Base-by-base conservation (phyloP, 768 basidiomycete species). In the Lactarius sp. region DNA sequence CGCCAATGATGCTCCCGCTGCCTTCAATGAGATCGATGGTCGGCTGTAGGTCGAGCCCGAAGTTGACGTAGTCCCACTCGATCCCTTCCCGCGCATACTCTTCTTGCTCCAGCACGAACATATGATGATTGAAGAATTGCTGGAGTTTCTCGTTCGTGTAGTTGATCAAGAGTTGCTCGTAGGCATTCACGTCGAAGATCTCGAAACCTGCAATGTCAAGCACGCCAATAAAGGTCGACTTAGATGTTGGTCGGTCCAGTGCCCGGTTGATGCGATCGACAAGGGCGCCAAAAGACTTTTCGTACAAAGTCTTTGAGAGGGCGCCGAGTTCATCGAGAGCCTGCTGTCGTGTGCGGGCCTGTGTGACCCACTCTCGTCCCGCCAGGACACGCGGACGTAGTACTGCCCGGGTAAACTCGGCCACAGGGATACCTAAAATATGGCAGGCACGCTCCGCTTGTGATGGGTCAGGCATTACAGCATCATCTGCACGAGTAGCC, bases 131-230 rank as follows among this genome's bases (percentile, higher is more conserved):
- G 83, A 94, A 94, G 75, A 92, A 93, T 74, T 98, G 96, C 73
- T 98, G 96, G 9, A 98, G 82, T 72, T 91, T 96, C 82, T 99
- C 97, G 78, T 99, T 99, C 50, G 96, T 98, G 71, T 92, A 96
- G 72, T 99, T 99, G 83, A 99, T 99, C 70, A 96, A 83, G 33
- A 99, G 83, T 74, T 99, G 97, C 71, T 99, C 97, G 74, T 98
- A 99, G 9, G 89, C 89, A 73, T 98, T 98, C 70, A 88, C 80
- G 59, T 91, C 90, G 77, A 92, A 92, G 65, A 99, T 99, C 75
- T 99, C 97, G 76, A 99, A 99, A 9, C 97, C 97, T 7, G 97
- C 97, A 57, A 99, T 99, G 83, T 99, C 97, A 37, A 99, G 83
- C 9, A 99, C 97, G 49, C 97, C 97, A 65, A 99, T 98, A 74